Base-by-base conservation (phyloP, 257 asterid genomes). In the Nicotiana noctiflora region DNA sequence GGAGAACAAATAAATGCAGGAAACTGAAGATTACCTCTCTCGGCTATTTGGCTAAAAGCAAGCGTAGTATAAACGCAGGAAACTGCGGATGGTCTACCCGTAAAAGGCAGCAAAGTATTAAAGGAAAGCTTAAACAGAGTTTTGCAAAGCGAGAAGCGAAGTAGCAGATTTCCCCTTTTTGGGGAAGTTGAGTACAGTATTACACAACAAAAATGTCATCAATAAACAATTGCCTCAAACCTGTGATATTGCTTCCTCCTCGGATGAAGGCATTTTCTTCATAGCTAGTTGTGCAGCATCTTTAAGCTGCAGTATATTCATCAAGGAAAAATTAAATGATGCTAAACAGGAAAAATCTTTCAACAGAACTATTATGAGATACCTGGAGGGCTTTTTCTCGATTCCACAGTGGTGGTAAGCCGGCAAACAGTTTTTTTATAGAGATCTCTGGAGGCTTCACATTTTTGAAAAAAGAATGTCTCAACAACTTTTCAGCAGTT, bases 301-400 rank as follows among this genome's bases (percentile, higher is more conserved):
- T 87, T 93, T 96, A 60, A 89, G 82, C 98, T 96, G 89, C 87
- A 89, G 70, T 61, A 86, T 62, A 82, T 79, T 70, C 80, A 60
- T 80, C 40, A 82, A 85, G 79, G 81, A 29, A 56, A 81, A 82
- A 19, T 52, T 74, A 81, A 60, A 84, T 52, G 9, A 72, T 82
- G 56, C 44, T 57, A 51, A 80, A 63, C 18, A 84, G 59, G 37
- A 25, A 61, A 83, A 49, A 72, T 61, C 21, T 61, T 21, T 65
- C 19, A 72, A 37, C 65, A 83, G 65, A 80, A 37, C 76, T 52
- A 62, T 65, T 78, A 76, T 59, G 70, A 76, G 63, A 80, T 83
- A 95, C 99, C 98, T 95, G 95, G 82, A 96, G 95, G 72, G 90
- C 93, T n/a, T n/a, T n/a, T n/a, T n/a, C n/a, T n/a, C n/a, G n/a